Evolutionary conservation across 371 early-diverging fungal genomes (phyloP).

Genomic region (Mortierella sp.): DNA sequence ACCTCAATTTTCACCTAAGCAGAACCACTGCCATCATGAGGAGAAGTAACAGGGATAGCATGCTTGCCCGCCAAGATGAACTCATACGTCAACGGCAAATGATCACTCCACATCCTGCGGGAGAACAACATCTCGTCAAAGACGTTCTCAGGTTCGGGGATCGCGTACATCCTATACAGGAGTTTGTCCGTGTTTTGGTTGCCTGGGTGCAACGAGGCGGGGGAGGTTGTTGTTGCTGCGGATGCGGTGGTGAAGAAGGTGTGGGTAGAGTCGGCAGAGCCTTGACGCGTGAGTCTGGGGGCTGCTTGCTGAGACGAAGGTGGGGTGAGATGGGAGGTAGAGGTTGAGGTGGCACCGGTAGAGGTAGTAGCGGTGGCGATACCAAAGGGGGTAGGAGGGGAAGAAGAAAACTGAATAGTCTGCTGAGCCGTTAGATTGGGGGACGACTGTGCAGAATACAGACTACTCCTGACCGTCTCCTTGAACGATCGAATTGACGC

Average conservation of each 20-base stretch:
- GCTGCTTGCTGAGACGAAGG: not conserved
- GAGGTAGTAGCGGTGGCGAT: not conserved
- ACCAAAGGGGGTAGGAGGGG: not conserved
- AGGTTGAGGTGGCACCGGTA: not conserved
- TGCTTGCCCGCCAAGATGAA: constrained; percentile 55
- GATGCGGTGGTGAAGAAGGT: constrained; percentile 13
- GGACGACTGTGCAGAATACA: constrained; percentile 15
- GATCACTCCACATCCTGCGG: constrained; percentile 54
- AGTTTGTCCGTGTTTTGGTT: constrained; percentile 44
- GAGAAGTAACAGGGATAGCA: constrained; percentile 45
- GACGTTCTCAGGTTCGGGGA: constrained; percentile 42
- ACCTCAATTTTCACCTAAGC: not conserved
- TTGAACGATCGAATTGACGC: constrained; percentile 39
- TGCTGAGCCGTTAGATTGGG: not conserved
- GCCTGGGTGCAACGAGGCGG: constrained; percentile 26
- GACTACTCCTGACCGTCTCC: constrained; percentile 32
- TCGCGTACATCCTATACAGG: constrained; percentile 51
- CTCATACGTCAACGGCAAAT: constrained; percentile 56
- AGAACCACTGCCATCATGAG: not conserved
- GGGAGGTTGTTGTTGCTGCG: constrained; percentile 21
- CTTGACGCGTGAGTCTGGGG: constrained; percentile 17
- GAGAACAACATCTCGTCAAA: constrained; percentile 59
- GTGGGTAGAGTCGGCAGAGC: constrained; percentile 19
- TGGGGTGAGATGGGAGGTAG: not conserved
- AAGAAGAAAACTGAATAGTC: not conserved